Base-by-base conservation (phyloP, 192 early-diverging fungal genomes). In the Umbelopsis vinacea region DNA sequence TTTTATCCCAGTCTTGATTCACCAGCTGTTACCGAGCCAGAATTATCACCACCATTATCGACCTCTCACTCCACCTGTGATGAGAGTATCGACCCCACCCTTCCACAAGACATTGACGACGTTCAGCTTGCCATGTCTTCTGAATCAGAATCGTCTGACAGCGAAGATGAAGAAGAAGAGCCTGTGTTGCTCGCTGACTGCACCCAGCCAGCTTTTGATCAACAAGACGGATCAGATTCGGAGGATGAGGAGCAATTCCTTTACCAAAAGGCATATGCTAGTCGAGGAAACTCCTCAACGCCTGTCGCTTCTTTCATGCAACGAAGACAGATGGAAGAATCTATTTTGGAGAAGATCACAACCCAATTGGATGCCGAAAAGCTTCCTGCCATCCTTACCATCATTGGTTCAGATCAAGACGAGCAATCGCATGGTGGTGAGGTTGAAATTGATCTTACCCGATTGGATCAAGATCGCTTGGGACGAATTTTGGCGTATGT, bases 401-500 rank as follows among this genome's bases (percentile, higher is more conserved):
- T 79, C 48, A 29, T 79, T 26, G 69, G 66, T 22, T 68, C 75
- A 21, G 66, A 76, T 22, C 66, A 71, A n/a, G 50, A 66, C 19
- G 10, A 57, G 17, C 60, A 72, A 11, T 26, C 50, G 4, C 69
- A 79, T 29, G 69, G 74, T 14, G 72, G 71, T 52, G 77, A 79
- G 48, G 77, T 79, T 3, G 77, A 79, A 52, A 71, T 79, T 29
- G 77, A 79, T 68, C 52, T 79, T 8, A 74, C 77, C 19, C 71
- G 77, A 71, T 70, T 79, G 9, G 73, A 46, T 21, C 77, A 73
- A 47, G 73, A 79, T n/a, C 73, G 71, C 15, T 17, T 79, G 15
- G 73, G 71, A 26, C 68, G 73, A 67, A 33, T 79, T 23, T 37
- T 79, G 63, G 71, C 70, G 7, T 79, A 79, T 74, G 77, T 79